Base-by-base conservation (phyloP, 169 alveolate genomes). In the Eimeria sp. region DNA sequence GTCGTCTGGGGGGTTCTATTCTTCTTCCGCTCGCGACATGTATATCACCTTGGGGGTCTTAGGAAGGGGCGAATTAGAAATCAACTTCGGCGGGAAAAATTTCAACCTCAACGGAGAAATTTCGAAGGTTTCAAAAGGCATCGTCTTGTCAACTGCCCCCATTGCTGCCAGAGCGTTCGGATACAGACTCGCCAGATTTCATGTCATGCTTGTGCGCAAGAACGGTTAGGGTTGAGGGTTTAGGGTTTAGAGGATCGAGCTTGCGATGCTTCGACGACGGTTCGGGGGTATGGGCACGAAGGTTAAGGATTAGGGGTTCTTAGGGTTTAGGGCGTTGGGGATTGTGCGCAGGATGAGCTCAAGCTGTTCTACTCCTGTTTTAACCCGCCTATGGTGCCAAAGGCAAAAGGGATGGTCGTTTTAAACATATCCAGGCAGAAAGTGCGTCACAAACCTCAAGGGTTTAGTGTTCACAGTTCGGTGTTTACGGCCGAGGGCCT, bases 351-450 rank as follows among this genome's bases (percentile, higher is more conserved):
- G 95, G 95, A 80, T n/a, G 95, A 90, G 78, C 89, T 90, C 23
- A 80, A 90, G 49, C 88, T 90, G 13, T 90, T 90, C 66, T 90
- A 90, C 64, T 71, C 82, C 62, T 71, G 82, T 30, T 76, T 71
- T n/a, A 71, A 82, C 46, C 95, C 95, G 10, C 71, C 68, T 10
- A 90, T 90, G 95, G 89, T 90, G n/a, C 95, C 95, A 74, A 90
- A 90, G 52, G 95, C 95, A 54, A 90, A 90, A 27, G 95, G 95
- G n/a, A 90, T 90, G 95, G 95, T 90, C 33, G 89, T 90, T 18
- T 30, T 90, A 54, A 90, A 90, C 46, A 76, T 90, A 78, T 90
- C 95, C 52, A 33, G 95, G 64, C 64, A 58, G 40, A 82, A 90
- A 68, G 95, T 76, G 62, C 20, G 80, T 27, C 78, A n/a, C 46